phyloP scores from a whole-genome alignment of 78 protist genomes.

The slime mould (Dictyostelium discoideum) region DNA sequence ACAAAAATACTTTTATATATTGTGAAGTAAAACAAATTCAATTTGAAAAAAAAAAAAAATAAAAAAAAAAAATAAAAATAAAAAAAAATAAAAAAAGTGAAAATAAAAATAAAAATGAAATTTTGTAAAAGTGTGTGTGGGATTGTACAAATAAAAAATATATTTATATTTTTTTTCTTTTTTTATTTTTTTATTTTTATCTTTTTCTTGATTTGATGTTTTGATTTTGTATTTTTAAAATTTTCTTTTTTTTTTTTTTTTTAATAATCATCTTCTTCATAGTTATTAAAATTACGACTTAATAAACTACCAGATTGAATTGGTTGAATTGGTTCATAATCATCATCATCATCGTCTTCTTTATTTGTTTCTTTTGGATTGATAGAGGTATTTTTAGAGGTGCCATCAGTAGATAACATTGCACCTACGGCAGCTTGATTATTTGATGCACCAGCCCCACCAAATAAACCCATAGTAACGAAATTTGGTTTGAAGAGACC shows the following conservation, averaged over 20 bases:
- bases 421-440: background rate
- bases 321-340: background rate
- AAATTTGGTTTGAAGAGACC: conserved; percentile 31
- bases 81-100: background rate
- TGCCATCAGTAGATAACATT: background rate
- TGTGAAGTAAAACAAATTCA: too few relatives aligned
- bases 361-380: conserved; percentile 2
- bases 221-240: too few relatives aligned
- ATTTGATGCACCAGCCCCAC: background rate
- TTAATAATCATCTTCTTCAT: background rate
- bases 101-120: background rate
- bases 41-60: background rate
- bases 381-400: background rate
- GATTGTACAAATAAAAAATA: background rate
- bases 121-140: background rate
- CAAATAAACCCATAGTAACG: background rate
- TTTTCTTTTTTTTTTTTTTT: background rate
- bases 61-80: background rate
- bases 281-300: background rate
- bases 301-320: conserved; percentile 16
- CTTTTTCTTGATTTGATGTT: too few relatives aligned
- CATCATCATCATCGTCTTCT: conserved; percentile 41
- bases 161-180: background rate
- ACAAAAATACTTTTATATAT: too few relatives aligned
- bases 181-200: background rate